These are phyloP conservation scores for Pseudophaeomoniella oleicola DNA, from an alignment of 2,329 filamentous ascomycete genomes.

Conservation along the genomic window DNA sequence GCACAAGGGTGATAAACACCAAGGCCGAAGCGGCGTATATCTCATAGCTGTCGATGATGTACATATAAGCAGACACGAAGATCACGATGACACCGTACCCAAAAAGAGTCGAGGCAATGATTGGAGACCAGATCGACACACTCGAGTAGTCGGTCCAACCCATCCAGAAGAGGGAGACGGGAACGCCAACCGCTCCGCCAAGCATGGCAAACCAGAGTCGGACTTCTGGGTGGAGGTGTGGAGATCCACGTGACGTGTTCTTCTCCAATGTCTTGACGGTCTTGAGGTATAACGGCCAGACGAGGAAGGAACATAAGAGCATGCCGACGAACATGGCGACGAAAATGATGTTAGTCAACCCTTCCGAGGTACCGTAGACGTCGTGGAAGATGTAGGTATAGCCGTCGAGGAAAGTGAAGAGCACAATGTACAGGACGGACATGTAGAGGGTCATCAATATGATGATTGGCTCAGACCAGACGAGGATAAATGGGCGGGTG, in stretches of 20 bases:
- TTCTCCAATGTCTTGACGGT: slow-evolving; percentile 27
- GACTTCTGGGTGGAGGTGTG: slow-evolving; percentile 34
- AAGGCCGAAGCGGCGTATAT: slow-evolving; percentile 36
- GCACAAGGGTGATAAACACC: slow-evolving; percentile 26
- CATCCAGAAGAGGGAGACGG: slow-evolving; percentile 43
- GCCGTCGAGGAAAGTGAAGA: slow-evolving; percentile 28
- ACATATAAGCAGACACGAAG: slow-evolving; percentile 39
- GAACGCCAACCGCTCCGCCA: slow-evolving; percentile 31
- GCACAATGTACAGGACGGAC: slow-evolving; percentile 16
- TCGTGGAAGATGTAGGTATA: slow-evolving; percentile 37
- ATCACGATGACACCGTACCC: slow-evolving; percentile 35
- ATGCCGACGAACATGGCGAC: slow-evolving; percentile 31
- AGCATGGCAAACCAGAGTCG: slow-evolving; percentile 40
- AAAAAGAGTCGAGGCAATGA: slow-evolving; percentile 36
- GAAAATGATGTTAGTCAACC: slow-evolving; percentile 32
- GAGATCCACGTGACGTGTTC: slow-evolving; percentile 23
- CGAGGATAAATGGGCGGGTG: slow-evolving; percentile 33
- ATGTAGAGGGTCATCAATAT: slow-evolving; percentile 15
- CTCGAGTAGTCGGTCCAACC: slow-evolving; percentile 34
- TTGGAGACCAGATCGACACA: slow-evolving; percentile 37
- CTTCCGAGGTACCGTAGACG: slow-evolving; percentile 30
- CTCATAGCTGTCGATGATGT: slow-evolving; percentile 44
- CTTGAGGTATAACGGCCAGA: slow-evolving; percentile 31
- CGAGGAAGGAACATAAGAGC: slow-evolving; percentile 18
- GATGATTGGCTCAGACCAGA: slow-evolving; percentile 26